phyloP scores from a whole-genome alignment of 1,284 basidiomycete species.

The Cutaneotrichosporon arboriforme region DNA sequence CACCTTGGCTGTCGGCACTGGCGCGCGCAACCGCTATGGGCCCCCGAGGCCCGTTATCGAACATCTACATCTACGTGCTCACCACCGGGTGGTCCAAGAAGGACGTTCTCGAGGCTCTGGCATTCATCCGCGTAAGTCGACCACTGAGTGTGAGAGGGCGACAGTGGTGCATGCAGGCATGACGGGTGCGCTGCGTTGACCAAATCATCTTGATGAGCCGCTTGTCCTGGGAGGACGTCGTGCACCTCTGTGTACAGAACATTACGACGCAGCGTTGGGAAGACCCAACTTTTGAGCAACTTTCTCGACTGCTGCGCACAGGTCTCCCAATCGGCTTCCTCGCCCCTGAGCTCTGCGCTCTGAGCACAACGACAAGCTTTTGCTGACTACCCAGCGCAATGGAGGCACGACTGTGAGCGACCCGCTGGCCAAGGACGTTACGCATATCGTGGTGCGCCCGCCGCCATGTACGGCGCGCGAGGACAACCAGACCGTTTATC shows the following conservation, averaged over 20 bases:
- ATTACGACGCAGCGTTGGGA: too few species aligned
- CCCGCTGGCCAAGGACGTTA: neutral
- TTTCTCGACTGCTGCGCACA: too few species aligned
- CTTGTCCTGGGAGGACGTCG: too few species aligned
- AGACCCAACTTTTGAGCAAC: too few species aligned
- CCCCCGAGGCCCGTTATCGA: constrained; percentile 41
- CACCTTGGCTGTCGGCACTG: neutral
- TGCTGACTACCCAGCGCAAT: neutral
- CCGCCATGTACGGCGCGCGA: neutral
- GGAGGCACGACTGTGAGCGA: neutral
- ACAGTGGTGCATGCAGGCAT: too few species aligned
- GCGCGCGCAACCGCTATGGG: neutral
- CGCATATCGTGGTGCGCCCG: constrained; percentile 2
- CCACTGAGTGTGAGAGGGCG: too few species aligned
- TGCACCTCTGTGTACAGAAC: too few species aligned
- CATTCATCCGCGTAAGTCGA: neutral
- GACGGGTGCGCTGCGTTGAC: too few species aligned
- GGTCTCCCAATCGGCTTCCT: too few species aligned
- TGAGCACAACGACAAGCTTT: too few species aligned
- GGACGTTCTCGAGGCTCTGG: neutral
- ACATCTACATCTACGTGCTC: constrained; percentile 84
- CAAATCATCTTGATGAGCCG: too few species aligned
- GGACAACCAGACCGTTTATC: neutral
- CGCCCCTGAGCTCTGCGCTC: too few species aligned
- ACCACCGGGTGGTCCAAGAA: neutral